Evolutionary conservation across 1,284 basidiomycete species (phyloP).

Genomic region (Microbotryum silenes-acaulis): DNA sequence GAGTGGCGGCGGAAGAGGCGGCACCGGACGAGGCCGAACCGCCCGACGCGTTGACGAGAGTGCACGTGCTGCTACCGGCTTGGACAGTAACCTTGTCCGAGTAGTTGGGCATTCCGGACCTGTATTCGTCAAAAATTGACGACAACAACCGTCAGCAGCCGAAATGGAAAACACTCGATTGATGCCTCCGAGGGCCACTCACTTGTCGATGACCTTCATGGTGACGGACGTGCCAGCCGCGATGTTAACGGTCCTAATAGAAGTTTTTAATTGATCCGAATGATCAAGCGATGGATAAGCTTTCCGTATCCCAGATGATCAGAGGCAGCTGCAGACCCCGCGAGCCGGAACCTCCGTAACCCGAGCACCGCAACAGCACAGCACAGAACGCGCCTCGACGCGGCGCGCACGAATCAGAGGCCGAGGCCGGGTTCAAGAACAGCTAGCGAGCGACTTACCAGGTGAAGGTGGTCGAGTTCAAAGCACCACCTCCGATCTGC

Average conservation of each 20-base stretch:
- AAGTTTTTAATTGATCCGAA: not conserved
- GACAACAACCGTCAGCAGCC: not conserved
- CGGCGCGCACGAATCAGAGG: not conserved
- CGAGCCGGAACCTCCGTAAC: not conserved
- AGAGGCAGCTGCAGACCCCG: not conserved
- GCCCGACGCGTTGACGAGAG: constrained; percentile 6
- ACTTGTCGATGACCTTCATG: constrained; percentile 36
- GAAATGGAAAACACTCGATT: constrained; percentile 6
- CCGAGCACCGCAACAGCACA: not conserved
- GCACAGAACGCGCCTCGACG: not conserved
- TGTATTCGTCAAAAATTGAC: not conserved
- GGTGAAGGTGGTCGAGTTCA: constrained; percentile 12
- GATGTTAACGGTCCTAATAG: constrained; percentile 36
- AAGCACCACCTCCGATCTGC: too few relatives aligned
- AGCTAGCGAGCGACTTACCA: constrained; percentile 4
- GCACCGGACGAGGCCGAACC: constrained; percentile 1
- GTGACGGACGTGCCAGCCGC: constrained; percentile 38
- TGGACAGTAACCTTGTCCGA: constrained; percentile 8
- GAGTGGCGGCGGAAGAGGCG: not conserved
- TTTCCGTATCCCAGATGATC: not conserved
- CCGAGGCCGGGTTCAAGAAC: not conserved
- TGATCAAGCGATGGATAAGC: not conserved
- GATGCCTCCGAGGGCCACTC: constrained; percentile 13
- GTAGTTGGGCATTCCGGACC: too few relatives aligned
- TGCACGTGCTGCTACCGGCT: constrained; percentile 11